Evolutionary conservation across 2,329 filamentous ascomycete genomes (phyloP), one percentile per base, ranked within the genome.

Genomic region (Nigrospora oryzae): DNA sequence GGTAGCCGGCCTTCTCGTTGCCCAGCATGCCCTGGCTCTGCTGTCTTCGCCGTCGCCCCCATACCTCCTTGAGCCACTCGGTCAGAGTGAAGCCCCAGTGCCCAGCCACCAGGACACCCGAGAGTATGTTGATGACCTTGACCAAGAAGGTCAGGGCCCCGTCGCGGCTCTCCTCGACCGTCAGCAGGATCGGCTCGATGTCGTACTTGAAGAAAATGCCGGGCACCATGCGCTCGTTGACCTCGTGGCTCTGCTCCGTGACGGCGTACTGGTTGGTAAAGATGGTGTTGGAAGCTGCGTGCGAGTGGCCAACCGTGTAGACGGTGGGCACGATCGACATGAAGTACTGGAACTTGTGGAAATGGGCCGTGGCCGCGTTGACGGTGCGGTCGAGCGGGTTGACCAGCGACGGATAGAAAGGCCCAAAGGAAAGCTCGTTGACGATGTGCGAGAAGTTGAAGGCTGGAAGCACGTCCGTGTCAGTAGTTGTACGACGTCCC

Each of bases 371-470:
- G n/a, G 86, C 91, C 4, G 74, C 67, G 57, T 90, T 86, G 65
- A 90, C 80, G 38, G 93, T 97, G 53, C 84, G 83, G 69, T 97
- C 93, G 57, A 98, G 86, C 0, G 93, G 93, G 69, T 98, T 98
- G 58, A 85, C 78, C 45, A 98, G 83, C 23, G 84, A 88, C 1
- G 93, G 91, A 69, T 96, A 97, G 70, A 90, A 95, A n/a, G 89
- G 84, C 4, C 93, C 93, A 65, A 95, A 98, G 47, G 90, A 96
- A 55, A 98, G 80, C 66, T 98, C 93, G 57, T 86, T 90, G 70
- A 98, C 81, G 64, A 95, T 84, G 70, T 98, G 93, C 31, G 89
- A 91, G 75, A 98, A 98, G 75, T 98, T 97, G 77, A 98, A 96
- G 17, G 75, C 87, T 91, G 55, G 6, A n/a, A 10, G 42, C n/a